phyloP scores from a whole-genome alignment of 352 stramenopile species.

The Achlya hypogyna region DNA sequence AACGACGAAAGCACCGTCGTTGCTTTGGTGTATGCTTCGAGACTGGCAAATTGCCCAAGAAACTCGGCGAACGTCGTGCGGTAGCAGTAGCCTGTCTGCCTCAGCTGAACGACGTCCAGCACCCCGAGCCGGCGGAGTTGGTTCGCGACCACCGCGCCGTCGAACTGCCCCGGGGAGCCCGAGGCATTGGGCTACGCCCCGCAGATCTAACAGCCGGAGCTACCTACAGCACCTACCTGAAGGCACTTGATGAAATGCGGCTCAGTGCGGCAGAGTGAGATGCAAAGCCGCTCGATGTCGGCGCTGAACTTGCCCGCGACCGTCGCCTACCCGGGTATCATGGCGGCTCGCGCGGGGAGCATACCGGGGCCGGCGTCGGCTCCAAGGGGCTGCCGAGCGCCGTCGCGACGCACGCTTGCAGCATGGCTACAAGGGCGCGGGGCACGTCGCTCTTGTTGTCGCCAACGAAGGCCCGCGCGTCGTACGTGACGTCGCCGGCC shows the following conservation, averaged over 20 bases:
- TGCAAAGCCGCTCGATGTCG: neutral
- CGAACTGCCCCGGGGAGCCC: neutral
- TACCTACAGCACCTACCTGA: neutral
- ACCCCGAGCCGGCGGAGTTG: neutral
- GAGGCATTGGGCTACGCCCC: neutral
- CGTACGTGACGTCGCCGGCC: neutral
- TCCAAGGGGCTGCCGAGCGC: neutral
- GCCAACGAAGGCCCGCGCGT: neutral
- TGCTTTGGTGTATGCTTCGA: neutral
- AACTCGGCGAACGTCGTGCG: slow-evolving; percentile 3
- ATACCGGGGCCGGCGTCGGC: neutral
- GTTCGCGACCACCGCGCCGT: neutral
- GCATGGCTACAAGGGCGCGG: neutral
- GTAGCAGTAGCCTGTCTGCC: neutral
- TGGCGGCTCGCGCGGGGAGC: neutral
- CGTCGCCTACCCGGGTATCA: neutral
- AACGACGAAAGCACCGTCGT: neutral
- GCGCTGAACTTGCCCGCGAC: neutral
- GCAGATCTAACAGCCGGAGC: too few relatives aligned
- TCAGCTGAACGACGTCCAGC: neutral
- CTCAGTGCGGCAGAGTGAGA: slow-evolving; percentile 7
- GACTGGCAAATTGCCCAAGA: neutral
- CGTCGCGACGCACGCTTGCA: neutral
- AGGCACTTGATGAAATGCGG: slow-evolving; percentile 16
- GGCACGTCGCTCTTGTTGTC: neutral